phyloP scores from a whole-genome alignment of 208 protist species.

The Entamoeba invadens region DNA sequence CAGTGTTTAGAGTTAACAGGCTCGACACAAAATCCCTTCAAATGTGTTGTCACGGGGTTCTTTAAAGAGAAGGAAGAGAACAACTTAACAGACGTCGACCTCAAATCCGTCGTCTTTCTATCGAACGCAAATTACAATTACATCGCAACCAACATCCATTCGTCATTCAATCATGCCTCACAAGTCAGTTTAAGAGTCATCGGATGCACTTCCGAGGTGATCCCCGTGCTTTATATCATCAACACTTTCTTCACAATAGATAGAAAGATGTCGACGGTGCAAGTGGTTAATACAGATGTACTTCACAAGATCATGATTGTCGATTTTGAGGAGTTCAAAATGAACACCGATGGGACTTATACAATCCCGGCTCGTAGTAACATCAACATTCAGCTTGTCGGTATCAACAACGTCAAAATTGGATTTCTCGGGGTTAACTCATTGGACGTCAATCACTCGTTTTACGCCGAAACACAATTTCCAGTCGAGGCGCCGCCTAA shows the following conservation, averaged over 20 bases:
- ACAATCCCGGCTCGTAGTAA: background rate
- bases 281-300: background rate
- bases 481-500: background rate
- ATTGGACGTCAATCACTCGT: background rate
- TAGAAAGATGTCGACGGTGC: background rate
- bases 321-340: background rate
- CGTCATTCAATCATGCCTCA: background rate
- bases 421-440: background rate
- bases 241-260: background rate
- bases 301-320: background rate
- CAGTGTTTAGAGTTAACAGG: background rate
- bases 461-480: background rate
- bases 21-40: background rate
- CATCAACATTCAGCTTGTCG: background rate
- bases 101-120: background rate
- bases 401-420: background rate
- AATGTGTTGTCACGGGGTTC: background rate
- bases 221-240: background rate
- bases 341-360: background rate
- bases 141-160: background rate
- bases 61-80: background rate
- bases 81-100: background rate
- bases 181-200: background rate
- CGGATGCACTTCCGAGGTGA: background rate
- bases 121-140: background rate